Evolutionary conservation across 1,139 yeast genomes (phyloP), one percentile per base, ranked within the genome.

Genomic region (Hyphopichia burtonii): DNA sequence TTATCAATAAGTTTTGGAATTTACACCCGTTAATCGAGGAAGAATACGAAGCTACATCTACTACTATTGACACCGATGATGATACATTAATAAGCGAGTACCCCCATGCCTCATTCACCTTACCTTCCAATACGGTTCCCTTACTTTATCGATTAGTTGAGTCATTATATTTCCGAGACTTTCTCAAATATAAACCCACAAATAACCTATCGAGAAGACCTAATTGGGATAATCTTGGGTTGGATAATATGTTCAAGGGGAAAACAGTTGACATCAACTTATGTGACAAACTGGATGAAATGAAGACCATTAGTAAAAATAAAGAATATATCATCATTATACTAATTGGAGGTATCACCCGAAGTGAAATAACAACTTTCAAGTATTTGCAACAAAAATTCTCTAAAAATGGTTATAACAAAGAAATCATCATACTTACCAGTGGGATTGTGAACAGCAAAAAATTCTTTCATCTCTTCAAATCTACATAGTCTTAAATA

Each of bases 331-430:
- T 84, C 30, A 65, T 86, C 25, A 64, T 79, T 3, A 71, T 71
- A 25, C 55, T 78, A 43, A 59, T 88, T 34, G 96, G 96, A 8
- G 96, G 96, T 0, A 67, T 87, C n/a, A 86, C 96, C 0, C 76
- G 85, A 55, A 77, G 89, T 12, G 96, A 88, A 58, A 66, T 87
- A 11, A 75, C 88, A 11, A 82, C 89, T 16, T 68, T 87, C 42
- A 69, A 83, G 52, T 74, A 73, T 43, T 64, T 85, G 25, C 78
- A 83, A 41, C 62, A 65, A 40, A 63, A 65, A 41, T 56, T 73
- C 34, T 51, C 53, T 27, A 50, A 51, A 32, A 48, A 48, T 27
- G 70, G 71, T 1, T 56, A 62, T 37, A 55, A 63, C 22, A 76
- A 76, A 55, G 70, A 71, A 51, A 51, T 84, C 33, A 48, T 80